A percentile compares a stretch with the other conserved stretches of the same genome.
Evolutionary conservation across 805 yeast genomes (phyloP).

Genomic region (Cyberlindnera subsufficiens): DNA sequence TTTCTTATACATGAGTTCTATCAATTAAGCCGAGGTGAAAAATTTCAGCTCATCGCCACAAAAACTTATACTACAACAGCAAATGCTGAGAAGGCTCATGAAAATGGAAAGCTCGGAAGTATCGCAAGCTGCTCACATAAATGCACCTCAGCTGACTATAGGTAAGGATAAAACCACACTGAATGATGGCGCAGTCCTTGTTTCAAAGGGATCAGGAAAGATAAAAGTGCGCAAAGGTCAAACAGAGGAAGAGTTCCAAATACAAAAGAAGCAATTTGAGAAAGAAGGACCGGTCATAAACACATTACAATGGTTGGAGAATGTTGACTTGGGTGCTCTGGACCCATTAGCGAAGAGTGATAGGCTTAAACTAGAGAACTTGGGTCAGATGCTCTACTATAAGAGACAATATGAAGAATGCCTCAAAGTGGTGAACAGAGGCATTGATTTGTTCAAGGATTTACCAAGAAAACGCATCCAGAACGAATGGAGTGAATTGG

Average conservation of each 20-base stretch:
- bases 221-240: slow-evolving; percentile 61
- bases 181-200: slow-evolving; percentile 34
- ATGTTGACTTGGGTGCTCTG: slow-evolving; percentile 20
- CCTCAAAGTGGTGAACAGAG: slow-evolving; percentile 34
- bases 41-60: not conserved
- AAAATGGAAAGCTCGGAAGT: not conserved
- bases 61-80: too few relatives aligned
- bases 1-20: too few relatives aligned
- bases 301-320: slow-evolving; percentile 37
- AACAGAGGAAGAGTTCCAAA: slow-evolving; percentile 52
- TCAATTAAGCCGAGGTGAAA: not conserved
- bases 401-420: slow-evolving; percentile 47
- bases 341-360: slow-evolving; percentile 42
- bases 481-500: slow-evolving; percentile 46
- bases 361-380: slow-evolving; percentile 48
- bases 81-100: not conserved
- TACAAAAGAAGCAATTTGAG: slow-evolving; percentile 46
- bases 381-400: slow-evolving; percentile 61
- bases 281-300: slow-evolving; percentile 53
- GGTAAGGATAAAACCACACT: slow-evolving; percentile 17
- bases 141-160: not conserved
- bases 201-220: slow-evolving; percentile 41
- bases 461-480: slow-evolving; percentile 35
- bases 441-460: slow-evolving; percentile 29
- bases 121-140: not conserved